Conservation (phyloP, 352 stramenopile species). For the Globisporangium paroecandrum region DNA sequence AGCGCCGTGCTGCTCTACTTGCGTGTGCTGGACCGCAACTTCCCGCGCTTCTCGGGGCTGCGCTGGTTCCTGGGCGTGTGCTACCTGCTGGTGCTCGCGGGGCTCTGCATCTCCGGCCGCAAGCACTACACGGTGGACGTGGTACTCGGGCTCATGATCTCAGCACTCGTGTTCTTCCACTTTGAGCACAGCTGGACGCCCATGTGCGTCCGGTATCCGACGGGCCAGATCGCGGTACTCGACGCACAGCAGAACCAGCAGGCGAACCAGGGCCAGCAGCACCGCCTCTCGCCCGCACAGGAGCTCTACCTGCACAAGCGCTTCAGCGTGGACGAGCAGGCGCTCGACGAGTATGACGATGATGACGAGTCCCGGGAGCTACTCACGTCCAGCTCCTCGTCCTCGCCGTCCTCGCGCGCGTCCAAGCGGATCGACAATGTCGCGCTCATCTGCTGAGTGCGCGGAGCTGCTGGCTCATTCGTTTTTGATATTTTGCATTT, state of each 20-base stretch:
- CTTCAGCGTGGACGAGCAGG: slow-evolving; percentile 55
- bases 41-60: slow-evolving; percentile 39
- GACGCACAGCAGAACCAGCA: slow-evolving; percentile 20
- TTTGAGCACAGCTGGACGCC: slow-evolving; percentile 74
- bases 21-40: slow-evolving; percentile 57
- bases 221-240: slow-evolving; percentile 19
- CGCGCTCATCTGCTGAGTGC: slow-evolving; percentile 41
- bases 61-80: slow-evolving; percentile 49
- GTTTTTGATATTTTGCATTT: background rate
- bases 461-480: background rate
- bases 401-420: background rate
- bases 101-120: slow-evolving; percentile 56
- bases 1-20: slow-evolving; percentile 65
- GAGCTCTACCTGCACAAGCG: slow-evolving; percentile 34
- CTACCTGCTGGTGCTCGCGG: slow-evolving; percentile 50
- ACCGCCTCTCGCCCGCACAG: slow-evolving; percentile 10
- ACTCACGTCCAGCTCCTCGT: slow-evolving; percentile 2
- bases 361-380: slow-evolving; percentile 18
- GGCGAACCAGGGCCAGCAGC: slow-evolving; percentile 13
- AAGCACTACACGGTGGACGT: slow-evolving; percentile 84
- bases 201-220: slow-evolving; percentile 37
- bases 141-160: slow-evolving; percentile 61
- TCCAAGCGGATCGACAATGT: slow-evolving; percentile 36
- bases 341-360: slow-evolving; percentile 39
- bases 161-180: slow-evolving; percentile 71